phyloP scores from a whole-genome alignment of 2,329 filamentous ascomycete genomes.

The Cladosporium oxysporum region DNA sequence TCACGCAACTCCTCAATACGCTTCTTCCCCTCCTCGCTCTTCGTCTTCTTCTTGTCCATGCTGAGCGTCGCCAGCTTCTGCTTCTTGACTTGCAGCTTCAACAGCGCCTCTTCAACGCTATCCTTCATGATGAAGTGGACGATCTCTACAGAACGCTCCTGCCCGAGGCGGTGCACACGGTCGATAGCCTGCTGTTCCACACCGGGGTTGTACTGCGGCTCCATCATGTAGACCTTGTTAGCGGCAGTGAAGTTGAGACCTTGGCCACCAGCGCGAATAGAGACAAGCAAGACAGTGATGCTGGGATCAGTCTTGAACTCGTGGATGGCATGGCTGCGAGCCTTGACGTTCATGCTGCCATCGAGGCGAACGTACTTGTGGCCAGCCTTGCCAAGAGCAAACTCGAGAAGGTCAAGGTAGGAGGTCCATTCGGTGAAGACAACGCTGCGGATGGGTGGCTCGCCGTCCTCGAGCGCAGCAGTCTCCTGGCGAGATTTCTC shows the following conservation, averaged over 20 bases:
- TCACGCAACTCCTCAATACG: conserved; percentile 62
- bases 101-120: conserved; percentile 94
- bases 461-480: conserved; percentile 56
- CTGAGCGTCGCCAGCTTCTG: conserved; percentile 84
- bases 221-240: conserved; percentile 92
- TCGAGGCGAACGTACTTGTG: conserved; percentile 82
- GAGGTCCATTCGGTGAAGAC: conserved; percentile 97
- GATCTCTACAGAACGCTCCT: conserved; percentile 84
- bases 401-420: conserved; percentile 87
- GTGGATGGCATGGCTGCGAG: conserved; percentile 74
- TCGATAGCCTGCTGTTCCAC: conserved; percentile 94
- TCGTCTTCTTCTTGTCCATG: conserved; percentile 64
- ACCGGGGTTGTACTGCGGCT: conserved; percentile 95
- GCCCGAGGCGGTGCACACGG: conserved; percentile 86
- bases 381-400: conserved; percentile 68
- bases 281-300: conserved; percentile 82
- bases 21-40: conserved; percentile 65
- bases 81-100: conserved; percentile 88
- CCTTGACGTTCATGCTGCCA: conserved; percentile 77
- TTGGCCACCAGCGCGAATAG: conserved; percentile 87
- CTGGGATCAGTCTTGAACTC: conserved; percentile 70
- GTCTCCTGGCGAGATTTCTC: conserved; percentile 65
- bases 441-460: conserved; percentile 77
- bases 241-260: conserved; percentile 88
- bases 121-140: conserved; percentile 85